A percentile compares a stretch with the other conserved stretches of the same genome.
Evolutionary conservation across 176 grass and related monocot species (phyloP).

Genomic region (Aegilops speltoides): DNA sequence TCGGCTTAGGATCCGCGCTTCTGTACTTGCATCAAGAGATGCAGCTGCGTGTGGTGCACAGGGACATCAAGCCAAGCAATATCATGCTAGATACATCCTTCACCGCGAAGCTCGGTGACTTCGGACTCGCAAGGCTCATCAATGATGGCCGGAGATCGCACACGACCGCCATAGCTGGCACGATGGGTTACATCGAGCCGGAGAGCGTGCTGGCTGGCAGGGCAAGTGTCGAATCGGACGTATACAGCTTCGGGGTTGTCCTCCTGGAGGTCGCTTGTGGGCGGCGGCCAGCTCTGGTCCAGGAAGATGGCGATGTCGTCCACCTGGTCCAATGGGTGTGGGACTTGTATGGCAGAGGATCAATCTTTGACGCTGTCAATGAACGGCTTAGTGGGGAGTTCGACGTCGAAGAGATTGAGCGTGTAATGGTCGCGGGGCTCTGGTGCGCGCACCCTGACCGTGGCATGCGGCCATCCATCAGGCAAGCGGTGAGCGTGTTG

Average conservation of each 20-base stretch:
- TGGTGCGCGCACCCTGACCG: slow-evolving; percentile 40
- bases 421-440: slow-evolving; percentile 23
- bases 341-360: background rate
- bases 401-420: background rate
- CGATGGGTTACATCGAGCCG: background rate
- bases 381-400: background rate
- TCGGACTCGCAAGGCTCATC: background rate
- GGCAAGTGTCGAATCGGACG: background rate
- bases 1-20: background rate
- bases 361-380: background rate
- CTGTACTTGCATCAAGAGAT: slow-evolving; percentile 9
- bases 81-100: background rate
- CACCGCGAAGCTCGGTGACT: slow-evolving; percentile 19
- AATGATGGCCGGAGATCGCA: background rate
- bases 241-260: slow-evolving; percentile 42
- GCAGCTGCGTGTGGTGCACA: background rate
- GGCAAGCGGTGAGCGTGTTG: slow-evolving; percentile 28
- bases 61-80: slow-evolving; percentile 36
- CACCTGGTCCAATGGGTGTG: slow-evolving; percentile 27
- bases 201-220: background rate
- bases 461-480: background rate
- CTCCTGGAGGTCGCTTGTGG: slow-evolving; percentile 34
- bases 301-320: rapidly evolving
- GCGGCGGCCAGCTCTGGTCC: background rate
- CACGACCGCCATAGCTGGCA: background rate